Base-by-base conservation (phyloP, 345 rosid genomes). In the Excoecaria agallocha region DNA sequence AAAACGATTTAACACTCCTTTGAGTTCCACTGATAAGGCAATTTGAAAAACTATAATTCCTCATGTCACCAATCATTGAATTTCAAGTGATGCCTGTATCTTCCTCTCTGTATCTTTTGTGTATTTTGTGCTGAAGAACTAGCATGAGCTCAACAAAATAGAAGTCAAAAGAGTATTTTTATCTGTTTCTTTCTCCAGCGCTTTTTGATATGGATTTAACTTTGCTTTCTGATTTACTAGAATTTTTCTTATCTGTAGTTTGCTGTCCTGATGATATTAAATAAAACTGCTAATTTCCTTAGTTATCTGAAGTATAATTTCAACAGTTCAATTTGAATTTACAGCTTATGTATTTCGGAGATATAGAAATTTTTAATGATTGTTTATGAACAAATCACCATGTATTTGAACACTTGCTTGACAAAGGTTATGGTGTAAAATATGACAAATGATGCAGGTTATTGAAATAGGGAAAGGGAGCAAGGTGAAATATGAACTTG, bases 401-500 rank as follows among this genome's bases (percentile, higher is more conserved):
- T 17, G 38, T 60, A 5, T 52, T 37, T 22, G 41, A 43, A n/a
- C 12, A 35, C n/a, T 78, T 35, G 12, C 25, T 41, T 51, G 52
- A 38, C 58, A 12, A 19, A 15, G 3, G 68, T 54, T 61, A 10
- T 7, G 1, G 0, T 19, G 20, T 72, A 4, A 38, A 2, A 25
- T 11, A 13, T 74, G 58, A 35, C 24, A 43, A 62, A 45, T 39
- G 35, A 17, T 64, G 78, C 76, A 79, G 82, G 82, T 79, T 61
- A 11, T 79, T 56, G 82, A 79, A 71, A 79, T 79, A 48, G 73
- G 76, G 43, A 79, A 79, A 66, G 82, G 82, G 0, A 71, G 82
- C 79, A 79, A 79, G 73, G 82, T 79, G 82, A 79, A 79, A 58
- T 79, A 79, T 71, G 82, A 79, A 64, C 82, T 79, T 43, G 82